Base-by-base conservation (phyloP, 306 rosid species). In the Sicyos edulis region DNA sequence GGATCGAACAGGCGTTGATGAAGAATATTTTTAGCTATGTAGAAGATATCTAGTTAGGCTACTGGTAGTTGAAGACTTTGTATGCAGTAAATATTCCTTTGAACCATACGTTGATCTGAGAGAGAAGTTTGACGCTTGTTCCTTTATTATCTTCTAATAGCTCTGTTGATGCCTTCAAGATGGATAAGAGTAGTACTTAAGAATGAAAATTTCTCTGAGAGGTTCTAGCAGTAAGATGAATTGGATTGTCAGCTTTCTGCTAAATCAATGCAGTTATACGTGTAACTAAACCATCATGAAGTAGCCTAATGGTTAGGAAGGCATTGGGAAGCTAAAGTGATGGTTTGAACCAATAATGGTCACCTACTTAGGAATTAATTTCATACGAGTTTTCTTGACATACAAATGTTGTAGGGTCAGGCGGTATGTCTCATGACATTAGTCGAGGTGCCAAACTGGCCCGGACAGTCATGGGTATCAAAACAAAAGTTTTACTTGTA, bases 41-140 rank as follows among this genome's bases (percentile, higher is more conserved):
- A 21, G 17, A 44, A 45, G 37, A 20, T 49, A 66, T 66, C 52
- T 44, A 42, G 71, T 42, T 65, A 10, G 62, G 71, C 50, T 65
- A 40, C 54, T 65, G 32, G 29, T 40, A 44, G 20, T 40, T n/a
- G 7, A 40, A 40, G 1, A 40, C 5, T 6, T 6, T 6, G 8
- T 1, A 40, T 40, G 45, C 9, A 40, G 45, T 40, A 40, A 40
- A 40, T 40, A 8, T 40, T 40, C 45, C 45, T 40, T 40, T 8
- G 45, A 40, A 6, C 9, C 45, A 40, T 40, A 40, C 8, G 45
- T 6, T 7, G 47, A 42, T 40, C 45, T 40, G 45, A 40, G 45
- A 40, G 1, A 65, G 15, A 66, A 44, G 16, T 11, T 20, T 1
- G 19, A 65, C 29, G 1, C n/a, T n/a, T 37, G n/a, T n/a, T 20